A percentile compares a stretch with the other conserved stretches of the same genome.
Conservation (phyloP, 495 filamentous ascomycete genomes). For the Acidiella bohemica region DNA sequence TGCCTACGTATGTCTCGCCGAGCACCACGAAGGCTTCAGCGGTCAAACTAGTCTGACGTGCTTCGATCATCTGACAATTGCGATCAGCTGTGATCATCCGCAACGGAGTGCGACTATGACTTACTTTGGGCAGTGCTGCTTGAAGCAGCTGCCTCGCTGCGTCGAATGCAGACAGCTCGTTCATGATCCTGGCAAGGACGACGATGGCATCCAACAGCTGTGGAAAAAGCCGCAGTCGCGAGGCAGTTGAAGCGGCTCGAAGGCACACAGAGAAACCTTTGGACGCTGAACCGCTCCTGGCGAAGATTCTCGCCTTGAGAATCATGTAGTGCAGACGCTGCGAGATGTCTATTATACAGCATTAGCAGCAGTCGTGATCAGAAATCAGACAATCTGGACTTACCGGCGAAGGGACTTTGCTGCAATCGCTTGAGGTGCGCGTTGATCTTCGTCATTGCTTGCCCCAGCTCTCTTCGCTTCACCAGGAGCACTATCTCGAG, state of each 20-base stretch:
- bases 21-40: constrained; percentile 47
- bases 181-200: constrained; percentile 53
- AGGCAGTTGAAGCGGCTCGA: constrained; percentile 63
- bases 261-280: constrained; percentile 74
- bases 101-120: constrained; percentile 3
- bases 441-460: constrained; percentile 57
- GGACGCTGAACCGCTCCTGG: constrained; percentile 55
- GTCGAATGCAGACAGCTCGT: constrained; percentile 59
- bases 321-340: constrained; percentile 62
- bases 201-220: constrained; percentile 67
- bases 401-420: constrained; percentile 23
- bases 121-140: constrained; percentile 59
- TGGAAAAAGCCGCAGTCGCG: constrained; percentile 56
- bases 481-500: constrained; percentile 59
- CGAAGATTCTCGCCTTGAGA: constrained; percentile 61
- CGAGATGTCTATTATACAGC: constrained; percentile 46
- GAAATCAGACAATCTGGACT: too few species aligned
- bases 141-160: constrained; percentile 53
- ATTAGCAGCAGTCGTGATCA: neutral
- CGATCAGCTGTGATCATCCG: constrained; percentile 1
- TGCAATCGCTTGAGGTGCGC: constrained; percentile 48
- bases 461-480: constrained; percentile 46
- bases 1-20: constrained; percentile 71
- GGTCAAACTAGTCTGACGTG: neutral
- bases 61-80: constrained; percentile 2